Evolutionary conservation across 2,329 filamentous ascomycete species (phyloP).

Genomic region (Fusarium illudens): DNA sequence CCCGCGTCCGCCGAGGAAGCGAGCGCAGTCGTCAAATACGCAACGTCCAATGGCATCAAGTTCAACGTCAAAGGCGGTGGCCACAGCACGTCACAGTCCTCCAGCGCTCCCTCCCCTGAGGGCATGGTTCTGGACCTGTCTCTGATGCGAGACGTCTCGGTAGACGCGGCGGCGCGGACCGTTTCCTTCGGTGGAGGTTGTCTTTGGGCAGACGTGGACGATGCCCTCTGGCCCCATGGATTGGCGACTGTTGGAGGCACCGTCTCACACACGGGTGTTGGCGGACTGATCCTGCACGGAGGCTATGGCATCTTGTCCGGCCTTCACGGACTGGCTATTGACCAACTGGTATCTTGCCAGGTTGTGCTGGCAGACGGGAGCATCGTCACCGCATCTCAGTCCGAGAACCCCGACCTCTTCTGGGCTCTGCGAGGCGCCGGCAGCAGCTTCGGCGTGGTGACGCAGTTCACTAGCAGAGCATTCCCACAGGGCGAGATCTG

Average conservation of each 20-base stretch:
- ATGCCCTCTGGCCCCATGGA: constrained; percentile 56
- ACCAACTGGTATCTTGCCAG: constrained; percentile 51
- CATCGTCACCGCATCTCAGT: constrained; percentile 50
- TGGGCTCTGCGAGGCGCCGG: constrained; percentile 54
- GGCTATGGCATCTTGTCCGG: constrained; percentile 67
- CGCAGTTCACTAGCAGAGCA: constrained; percentile 48
- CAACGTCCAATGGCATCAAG: constrained; percentile 53
- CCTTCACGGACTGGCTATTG: constrained; percentile 59
- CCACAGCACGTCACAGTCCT: constrained; percentile 62
- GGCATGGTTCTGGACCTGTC: constrained; percentile 65
- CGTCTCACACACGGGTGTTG: constrained; percentile 69
- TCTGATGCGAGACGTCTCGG: constrained; percentile 58
- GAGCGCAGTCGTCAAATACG: constrained; percentile 54
- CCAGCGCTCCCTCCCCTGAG: constrained; percentile 52
- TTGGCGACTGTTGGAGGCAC: constrained; percentile 70
- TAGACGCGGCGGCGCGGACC: constrained; percentile 55
- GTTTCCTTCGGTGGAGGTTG: constrained; percentile 61
- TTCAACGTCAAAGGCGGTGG: constrained; percentile 65
- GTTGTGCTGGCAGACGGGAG: constrained; percentile 52
- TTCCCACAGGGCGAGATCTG: constrained; percentile 47
- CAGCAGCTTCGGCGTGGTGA: constrained; percentile 54
- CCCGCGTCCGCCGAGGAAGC: constrained; percentile 53
- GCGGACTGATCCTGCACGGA: constrained; percentile 65
- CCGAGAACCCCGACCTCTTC: constrained; percentile 54
- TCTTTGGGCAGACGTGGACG: constrained; percentile 63